Percentiles rank a stretch among this genome's conserved stretches.
phyloP scores from a whole-genome alignment of 139 green algal species.

The Volvox reticuliferus region DNA sequence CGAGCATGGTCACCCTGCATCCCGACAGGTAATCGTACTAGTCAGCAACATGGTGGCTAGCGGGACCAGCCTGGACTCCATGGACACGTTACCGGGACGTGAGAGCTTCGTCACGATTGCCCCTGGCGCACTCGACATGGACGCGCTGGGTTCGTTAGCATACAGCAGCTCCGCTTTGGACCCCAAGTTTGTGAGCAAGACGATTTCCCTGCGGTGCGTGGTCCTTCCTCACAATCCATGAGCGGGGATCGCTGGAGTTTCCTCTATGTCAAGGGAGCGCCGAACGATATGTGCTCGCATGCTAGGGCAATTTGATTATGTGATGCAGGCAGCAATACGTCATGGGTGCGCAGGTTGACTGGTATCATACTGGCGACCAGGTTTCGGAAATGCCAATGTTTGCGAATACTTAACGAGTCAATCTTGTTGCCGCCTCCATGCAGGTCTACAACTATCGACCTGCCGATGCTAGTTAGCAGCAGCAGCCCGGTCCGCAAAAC shows the following conservation, averaged over 20 bases:
- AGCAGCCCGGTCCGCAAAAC: slow-evolving; percentile 64
- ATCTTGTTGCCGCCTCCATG: not conserved
- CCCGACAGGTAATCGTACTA: slow-evolving; percentile 64
- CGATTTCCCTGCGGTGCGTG: slow-evolving; percentile 57
- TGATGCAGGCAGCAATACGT: no score
- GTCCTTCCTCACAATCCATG: no score
- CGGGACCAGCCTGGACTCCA: not conserved
- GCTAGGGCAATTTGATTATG: no score
- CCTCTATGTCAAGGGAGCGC: no score
- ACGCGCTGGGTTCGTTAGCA: slow-evolving; percentile 61
- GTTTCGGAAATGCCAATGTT: no score
- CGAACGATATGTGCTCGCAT: no score
- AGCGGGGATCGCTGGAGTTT: no score
- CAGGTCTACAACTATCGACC: slow-evolving; percentile 66
- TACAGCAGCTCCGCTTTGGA: slow-evolving; percentile 46
- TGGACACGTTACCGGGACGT: slow-evolving; percentile 41
- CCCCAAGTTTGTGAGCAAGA: slow-evolving; percentile 62
- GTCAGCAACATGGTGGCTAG: slow-evolving; percentile 56
- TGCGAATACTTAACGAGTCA: not conserved
- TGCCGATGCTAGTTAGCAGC: slow-evolving; percentile 61
- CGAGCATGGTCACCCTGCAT: no score
- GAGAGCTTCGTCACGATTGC: slow-evolving; percentile 69
- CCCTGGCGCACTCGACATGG: slow-evolving; percentile 56
- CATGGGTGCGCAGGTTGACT: no score
- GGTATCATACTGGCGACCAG: no score